phyloP scores from a whole-genome alignment of 371 early-diverging fungal species.

The Lichtheimia corymbifera region DNA sequence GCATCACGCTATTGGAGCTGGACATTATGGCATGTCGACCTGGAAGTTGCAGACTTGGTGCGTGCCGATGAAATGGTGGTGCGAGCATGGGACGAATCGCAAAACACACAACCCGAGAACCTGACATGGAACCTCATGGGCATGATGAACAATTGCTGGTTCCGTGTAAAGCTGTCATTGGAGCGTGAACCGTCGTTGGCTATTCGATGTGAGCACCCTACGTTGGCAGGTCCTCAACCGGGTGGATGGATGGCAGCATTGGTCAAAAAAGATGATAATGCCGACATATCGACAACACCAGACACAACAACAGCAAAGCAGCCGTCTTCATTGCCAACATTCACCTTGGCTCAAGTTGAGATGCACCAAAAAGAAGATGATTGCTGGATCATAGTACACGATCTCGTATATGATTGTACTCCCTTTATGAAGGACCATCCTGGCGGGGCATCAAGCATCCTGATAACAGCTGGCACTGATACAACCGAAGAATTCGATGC shows the following conservation, averaged over 20 bases:
- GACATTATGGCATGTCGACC: slow-evolving; percentile 64
- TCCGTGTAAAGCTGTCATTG: slow-evolving; percentile 50
- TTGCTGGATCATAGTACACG: slow-evolving; percentile 81
- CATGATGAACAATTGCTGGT: slow-evolving; percentile 84
- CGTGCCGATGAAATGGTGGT: slow-evolving; percentile 58
- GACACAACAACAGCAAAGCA: neutral
- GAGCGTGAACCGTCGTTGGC: slow-evolving; percentile 20
- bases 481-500: slow-evolving; percentile 89
- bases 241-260: slow-evolving; percentile 54
- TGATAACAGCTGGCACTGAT: slow-evolving; percentile 71
- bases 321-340: slow-evolving; percentile 10
- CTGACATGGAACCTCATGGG: slow-evolving; percentile 84
- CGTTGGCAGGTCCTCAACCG: slow-evolving; percentile 32
- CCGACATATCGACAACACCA: neutral
- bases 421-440: slow-evolving; percentile 87
- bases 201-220: slow-evolving; percentile 57
- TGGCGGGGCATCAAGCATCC: slow-evolving; percentile 77
- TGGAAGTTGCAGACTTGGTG: slow-evolving; percentile 51
- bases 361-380: slow-evolving; percentile 72
- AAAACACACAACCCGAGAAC: slow-evolving; percentile 74
- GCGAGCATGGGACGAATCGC: slow-evolving; percentile 74
- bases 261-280: neutral
- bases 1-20: slow-evolving; percentile 68
- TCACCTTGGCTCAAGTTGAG: slow-evolving; percentile 67
- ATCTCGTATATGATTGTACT: slow-evolving; percentile 89